Evolutionary conservation across 331 rosid genomes (phyloP).

Genomic region (Ulmus americana): DNA sequence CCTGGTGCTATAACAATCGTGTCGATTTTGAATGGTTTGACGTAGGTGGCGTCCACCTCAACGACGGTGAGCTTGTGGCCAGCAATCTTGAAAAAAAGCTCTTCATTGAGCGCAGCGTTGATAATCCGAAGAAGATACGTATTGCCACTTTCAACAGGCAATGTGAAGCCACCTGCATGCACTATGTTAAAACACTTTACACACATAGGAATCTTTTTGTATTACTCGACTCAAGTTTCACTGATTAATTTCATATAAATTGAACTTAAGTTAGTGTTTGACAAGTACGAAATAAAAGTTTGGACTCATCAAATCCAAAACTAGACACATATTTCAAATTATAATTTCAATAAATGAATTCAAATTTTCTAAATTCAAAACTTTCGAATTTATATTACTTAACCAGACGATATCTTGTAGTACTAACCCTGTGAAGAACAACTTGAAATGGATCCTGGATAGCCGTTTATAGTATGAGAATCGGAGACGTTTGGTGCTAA

Average conservation of each 20-base stretch:
- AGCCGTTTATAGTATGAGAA: conserved; percentile 86
- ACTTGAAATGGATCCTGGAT: conserved; percentile 53
- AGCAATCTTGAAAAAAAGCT: conserved; percentile 76
- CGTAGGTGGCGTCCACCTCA: conserved; percentile 71
- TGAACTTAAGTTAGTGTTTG: too few species aligned
- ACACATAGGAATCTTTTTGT: too few species aligned
- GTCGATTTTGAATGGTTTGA: conserved; percentile 61
- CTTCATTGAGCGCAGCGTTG: conserved; percentile 93
- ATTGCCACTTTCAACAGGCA: conserved; percentile 50
- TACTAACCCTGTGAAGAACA: conserved; percentile 58
- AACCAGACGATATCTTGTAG: not conserved
- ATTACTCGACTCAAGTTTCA: too few species aligned
- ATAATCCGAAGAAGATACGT: conserved; percentile 60
- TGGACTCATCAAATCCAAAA: too few species aligned
- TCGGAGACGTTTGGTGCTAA: conserved; percentile 85
- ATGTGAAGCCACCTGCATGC: conserved; percentile 43
- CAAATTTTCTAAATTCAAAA: not conserved
- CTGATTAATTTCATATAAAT: too few species aligned
- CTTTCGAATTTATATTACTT: not conserved
- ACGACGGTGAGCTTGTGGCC: conserved; percentile 62
- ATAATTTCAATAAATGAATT: not conserved
- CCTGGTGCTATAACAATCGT: conserved; percentile 67
- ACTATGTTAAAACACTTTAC: not conserved
- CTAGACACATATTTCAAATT: not conserved
- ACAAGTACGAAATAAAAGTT: too few species aligned